Base-by-base conservation (phyloP, 805 yeast genomes). In the Yarrowia sp. region DNA sequence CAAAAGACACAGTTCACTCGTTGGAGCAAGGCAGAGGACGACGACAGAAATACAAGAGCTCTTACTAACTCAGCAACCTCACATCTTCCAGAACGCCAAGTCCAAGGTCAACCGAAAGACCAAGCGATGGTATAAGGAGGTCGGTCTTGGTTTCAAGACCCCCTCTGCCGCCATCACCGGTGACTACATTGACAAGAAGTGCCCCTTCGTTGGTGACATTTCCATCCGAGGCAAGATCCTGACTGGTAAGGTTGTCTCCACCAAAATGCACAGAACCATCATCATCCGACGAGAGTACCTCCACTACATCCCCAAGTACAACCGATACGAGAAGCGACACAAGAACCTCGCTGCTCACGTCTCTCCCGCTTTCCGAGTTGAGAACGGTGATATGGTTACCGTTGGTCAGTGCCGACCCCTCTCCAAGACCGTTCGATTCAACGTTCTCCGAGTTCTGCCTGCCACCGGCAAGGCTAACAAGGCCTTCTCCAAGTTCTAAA, bases 291-390 rank as follows among this genome's bases (percentile, higher is more conserved):
- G 99, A 85, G 98, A 94, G 79, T 94, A 94, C 96, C 90, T 94
- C 80, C 99, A 94, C 85, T 94, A 90, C 85, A 89, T 94, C 81
- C 96, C 98, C 82, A 94, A 94, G 88, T 94, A 94, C 86, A 94
- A 93, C 96, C 92, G 99, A 89, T 94, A 91, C 90, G 99, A 94
- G 86, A 94, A 94, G 90, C 91, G 99, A 86, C 99, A 94, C 90
- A 94, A 94, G 94, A 94, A 94, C 88, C 86, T 94, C 69, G 96
- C 99, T 80, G 99, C 97, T 76, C 99, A 94, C 85, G 90, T 94
- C 76, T 93, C 98, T 71, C 99, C 99, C 83, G 98, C 98, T 81
- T 94, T 94, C 98, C 96, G 99, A 84, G 97, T 93, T 74, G 83
- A 83, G 80, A 98, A 92, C 80, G 99, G 99, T 86, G 99, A 94